Evolutionary conservation across 2,329 filamentous ascomycete genomes (phyloP), one percentile per base, ranked within the genome.

Genomic region (Periconia macrospinosa): DNA sequence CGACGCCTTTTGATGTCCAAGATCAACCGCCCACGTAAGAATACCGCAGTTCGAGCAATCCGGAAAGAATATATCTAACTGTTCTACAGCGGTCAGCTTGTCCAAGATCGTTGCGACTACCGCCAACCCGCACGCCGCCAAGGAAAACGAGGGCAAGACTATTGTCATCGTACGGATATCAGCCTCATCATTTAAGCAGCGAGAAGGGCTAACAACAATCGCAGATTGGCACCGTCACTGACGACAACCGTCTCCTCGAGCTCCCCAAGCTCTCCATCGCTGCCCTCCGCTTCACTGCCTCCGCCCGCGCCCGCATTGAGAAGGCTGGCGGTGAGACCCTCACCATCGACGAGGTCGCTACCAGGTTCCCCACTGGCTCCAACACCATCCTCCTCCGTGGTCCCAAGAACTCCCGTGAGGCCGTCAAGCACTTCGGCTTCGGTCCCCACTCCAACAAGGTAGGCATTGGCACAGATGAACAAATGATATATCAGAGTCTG

Each of bases 381-480:
- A 97, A 97, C 88, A 97, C 94, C 66, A 85, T 99, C 71, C 88
- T 97, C 73, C 89, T 99, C 78, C 91, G 94, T 79, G 94, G 94
- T 65, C 92, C 94, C 80, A 99, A 97, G 91, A 97, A 97, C 83
- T 80, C 91, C 71, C 89, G 94, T 77, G 94, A 99, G 87, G 91
- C 94, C 62, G 84, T 97, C 80, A 97, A 96, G 90, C 95, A 99
- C 85, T 99, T 99, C 78, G 94, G 95, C 77, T 90, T 99, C 72
- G 95, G 94, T 68, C 94, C 94, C 66, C 94, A 99, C 87, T 92
- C 87, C 80, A 84, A 96, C 89, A 99, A 97, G 90, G 90, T 91
- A 78, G 67, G 83, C 45, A 41, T 19, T 23, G 10, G 11, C 19
- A 10, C 45, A 30, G 35, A n/a, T 13, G 11, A n/a, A 17, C 35